Conservation (phyloP, 129 eudicot genomes). For the Sambucus nigra region DNA sequence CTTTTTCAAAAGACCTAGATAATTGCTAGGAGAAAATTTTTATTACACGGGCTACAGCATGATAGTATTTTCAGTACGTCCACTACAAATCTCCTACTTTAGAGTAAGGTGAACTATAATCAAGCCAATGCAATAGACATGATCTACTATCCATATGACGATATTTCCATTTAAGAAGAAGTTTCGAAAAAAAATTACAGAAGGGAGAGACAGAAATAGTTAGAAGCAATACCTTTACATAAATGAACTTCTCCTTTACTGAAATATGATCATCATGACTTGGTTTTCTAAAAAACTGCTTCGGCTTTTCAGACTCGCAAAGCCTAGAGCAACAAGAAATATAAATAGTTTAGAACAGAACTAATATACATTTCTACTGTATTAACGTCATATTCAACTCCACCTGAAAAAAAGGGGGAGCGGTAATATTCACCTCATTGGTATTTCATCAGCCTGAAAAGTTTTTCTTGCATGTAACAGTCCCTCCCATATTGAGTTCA, state of each 20-base stretch:
- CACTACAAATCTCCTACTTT: background rate
- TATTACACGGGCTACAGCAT: no score
- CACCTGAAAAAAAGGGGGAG: no score
- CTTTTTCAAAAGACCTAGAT: background rate
- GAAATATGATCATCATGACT: constrained; percentile 55
- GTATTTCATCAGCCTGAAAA: constrained; percentile 54
- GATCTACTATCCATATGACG: no score
- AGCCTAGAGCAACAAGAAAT: constrained; percentile 35
- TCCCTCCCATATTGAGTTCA: constrained; percentile 89
- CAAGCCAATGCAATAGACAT: no score
- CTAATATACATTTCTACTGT: background rate
- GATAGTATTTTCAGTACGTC: background rate
- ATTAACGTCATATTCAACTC: background rate
- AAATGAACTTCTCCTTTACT: constrained; percentile 78
- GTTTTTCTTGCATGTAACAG: constrained; percentile 40
- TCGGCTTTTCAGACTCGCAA: constrained; percentile 47
- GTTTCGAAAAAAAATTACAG: background rate
- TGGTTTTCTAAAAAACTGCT: constrained; percentile 57
- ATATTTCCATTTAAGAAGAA: background rate
- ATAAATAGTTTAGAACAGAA: background rate
- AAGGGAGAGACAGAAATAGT: background rate
- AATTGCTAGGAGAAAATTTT: no score
- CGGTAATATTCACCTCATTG: constrained; percentile 46
- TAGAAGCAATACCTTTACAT: constrained; percentile 63
- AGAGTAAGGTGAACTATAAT: background rate